Conservation (phyloP, 345 rosid species). For the Gossypium rotundifolium region DNA sequence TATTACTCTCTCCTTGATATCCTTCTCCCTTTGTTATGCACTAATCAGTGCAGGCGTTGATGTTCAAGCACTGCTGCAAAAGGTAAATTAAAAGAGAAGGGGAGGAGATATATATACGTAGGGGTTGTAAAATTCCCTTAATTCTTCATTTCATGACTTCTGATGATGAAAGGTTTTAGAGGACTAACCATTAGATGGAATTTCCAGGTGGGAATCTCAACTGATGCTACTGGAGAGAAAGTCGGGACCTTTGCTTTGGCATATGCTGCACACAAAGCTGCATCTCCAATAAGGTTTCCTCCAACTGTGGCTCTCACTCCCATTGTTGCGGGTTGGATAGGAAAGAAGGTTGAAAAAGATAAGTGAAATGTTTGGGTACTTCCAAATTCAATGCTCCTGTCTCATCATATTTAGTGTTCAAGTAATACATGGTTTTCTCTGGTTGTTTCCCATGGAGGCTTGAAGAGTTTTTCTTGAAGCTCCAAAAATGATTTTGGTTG, state of each 20-base stretch:
- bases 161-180: not conserved
- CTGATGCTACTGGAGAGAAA: slow-evolving; percentile 64
- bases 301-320: slow-evolving; percentile 91
- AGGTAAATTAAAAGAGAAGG: slow-evolving; percentile 22
- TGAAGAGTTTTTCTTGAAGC: not conserved
- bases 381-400: not conserved
- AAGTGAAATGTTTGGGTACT: slow-evolving; percentile 15
- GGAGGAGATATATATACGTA: not conserved
- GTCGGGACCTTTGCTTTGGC: slow-evolving; percentile 89
- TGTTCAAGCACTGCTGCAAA: slow-evolving; percentile 65
- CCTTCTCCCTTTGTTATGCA: slow-evolving; percentile 67
- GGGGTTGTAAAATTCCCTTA: not conserved
- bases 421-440: not conserved
- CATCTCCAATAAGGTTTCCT: slow-evolving; percentile 90
- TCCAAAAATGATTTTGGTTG: not conserved
- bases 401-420: not conserved
- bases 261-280: slow-evolving; percentile 92
- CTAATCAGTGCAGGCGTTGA: slow-evolving; percentile 69
- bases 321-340: slow-evolving; percentile 82
- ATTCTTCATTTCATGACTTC: slow-evolving; percentile 4
- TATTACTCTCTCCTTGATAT: slow-evolving; percentile 76
- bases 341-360: slow-evolving; percentile 64
- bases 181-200: slow-evolving; percentile 2
- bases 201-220: slow-evolving; percentile 65
- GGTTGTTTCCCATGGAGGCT: not conserved